phyloP scores from a whole-genome alignment of 345 rosid genomes.

The Chamaenerion angustifolium region DNA sequence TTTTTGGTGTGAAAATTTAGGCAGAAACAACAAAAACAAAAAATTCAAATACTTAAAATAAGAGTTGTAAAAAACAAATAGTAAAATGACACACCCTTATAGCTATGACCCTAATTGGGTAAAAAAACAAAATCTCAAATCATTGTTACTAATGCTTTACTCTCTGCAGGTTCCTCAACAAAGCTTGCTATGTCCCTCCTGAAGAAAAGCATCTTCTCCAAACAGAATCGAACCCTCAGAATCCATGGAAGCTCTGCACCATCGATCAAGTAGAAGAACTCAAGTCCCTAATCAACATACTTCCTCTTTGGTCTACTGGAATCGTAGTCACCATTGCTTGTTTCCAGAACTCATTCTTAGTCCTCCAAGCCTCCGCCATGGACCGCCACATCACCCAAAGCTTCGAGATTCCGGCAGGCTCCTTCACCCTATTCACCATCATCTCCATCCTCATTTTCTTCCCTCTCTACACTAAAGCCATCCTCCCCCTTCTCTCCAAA shows the following conservation, averaged over 20 bases:
- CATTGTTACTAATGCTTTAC: not conserved
- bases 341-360: conserved; percentile 41
- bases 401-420: conserved; percentile 67
- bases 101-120: too few species aligned
- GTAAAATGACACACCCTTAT: too few species aligned
- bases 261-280: conserved; percentile 70
- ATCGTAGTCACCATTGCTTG: conserved; percentile 39
- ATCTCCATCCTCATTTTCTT: conserved; percentile 35
- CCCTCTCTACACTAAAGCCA: conserved; percentile 39
- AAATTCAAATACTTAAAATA: too few species aligned
- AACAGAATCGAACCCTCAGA: conserved; percentile 34
- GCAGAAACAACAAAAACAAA: too few species aligned
- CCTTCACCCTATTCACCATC: conserved; percentile 37
- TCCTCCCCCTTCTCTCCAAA: conserved; percentile 58
- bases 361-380: conserved; percentile 63
- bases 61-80: too few species aligned
- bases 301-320: conserved; percentile 72
- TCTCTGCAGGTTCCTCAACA: conserved; percentile 46
- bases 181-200: conserved; percentile 43
- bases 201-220: conserved; percentile 37
- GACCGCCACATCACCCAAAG: conserved; percentile 41
- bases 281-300: conserved; percentile 48
- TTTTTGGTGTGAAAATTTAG: too few species aligned
- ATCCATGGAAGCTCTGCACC: conserved; percentile 70
- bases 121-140: too few species aligned